Conservation (phyloP, 108 stramenopile genomes). For the Pseudonitzschia multistriata region DNA sequence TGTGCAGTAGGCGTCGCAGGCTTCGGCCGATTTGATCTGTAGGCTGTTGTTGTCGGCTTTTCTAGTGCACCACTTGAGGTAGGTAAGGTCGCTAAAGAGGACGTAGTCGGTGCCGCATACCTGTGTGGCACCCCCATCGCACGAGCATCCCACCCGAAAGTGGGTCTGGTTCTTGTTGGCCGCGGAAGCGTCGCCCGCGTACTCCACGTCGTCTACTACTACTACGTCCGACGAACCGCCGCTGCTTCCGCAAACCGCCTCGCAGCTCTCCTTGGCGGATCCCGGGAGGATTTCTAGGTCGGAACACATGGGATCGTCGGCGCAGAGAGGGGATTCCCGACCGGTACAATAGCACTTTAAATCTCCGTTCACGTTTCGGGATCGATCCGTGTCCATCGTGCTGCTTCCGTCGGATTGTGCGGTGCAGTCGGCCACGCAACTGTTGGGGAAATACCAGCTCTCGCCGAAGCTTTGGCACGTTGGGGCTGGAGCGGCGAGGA, state of each 20-base stretch:
- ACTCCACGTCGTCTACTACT: slow-evolving; percentile 15
- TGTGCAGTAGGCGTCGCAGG: slow-evolving; percentile 16
- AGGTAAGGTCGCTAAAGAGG: slow-evolving; percentile 23
- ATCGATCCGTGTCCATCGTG: not conserved
- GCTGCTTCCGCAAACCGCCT: not conserved
- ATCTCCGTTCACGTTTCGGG: not conserved
- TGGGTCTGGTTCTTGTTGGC: slow-evolving; percentile 22
- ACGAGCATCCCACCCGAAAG: slow-evolving; percentile 19
- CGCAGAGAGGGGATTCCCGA: not conserved
- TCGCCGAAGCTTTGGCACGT: not conserved
- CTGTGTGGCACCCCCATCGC: slow-evolving; percentile 16
- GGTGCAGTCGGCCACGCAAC: not conserved
- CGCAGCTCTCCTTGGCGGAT: slow-evolving; percentile 2
- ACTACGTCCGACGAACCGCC: slow-evolving; percentile 5
- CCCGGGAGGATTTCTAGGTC: slow-evolving; percentile 22
- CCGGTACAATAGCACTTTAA: not conserved
- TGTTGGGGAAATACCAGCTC: not conserved
- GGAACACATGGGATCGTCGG: slow-evolving; percentile 20
- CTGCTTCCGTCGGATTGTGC: too few species aligned
- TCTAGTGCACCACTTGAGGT: slow-evolving; percentile 1
- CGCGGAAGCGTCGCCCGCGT: slow-evolving; percentile 1
- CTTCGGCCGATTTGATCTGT: not conserved
- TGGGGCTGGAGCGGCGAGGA: too few species aligned
- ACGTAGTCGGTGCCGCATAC: slow-evolving; percentile 19
- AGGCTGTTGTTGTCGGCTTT: not conserved